phyloP scores from a whole-genome alignment of 768 basidiomycete genomes.

The Russula abietina region DNA sequence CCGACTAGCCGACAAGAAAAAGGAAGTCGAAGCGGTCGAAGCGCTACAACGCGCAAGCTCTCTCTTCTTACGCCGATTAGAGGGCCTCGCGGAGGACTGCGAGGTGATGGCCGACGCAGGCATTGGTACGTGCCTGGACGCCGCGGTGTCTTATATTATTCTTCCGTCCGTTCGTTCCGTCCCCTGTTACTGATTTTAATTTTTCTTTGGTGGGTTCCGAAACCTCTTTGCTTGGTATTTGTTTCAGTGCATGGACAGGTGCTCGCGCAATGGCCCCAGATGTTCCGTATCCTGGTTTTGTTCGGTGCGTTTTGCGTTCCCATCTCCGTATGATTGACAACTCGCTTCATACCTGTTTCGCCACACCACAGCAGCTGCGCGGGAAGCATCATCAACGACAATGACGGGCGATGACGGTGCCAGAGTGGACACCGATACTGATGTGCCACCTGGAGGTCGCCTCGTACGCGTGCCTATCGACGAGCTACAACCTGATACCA shows the following conservation, averaged over 20 bases:
- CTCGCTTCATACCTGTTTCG: background rate
- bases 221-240: background rate
- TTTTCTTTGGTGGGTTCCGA: background rate
- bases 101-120: slow-evolving; percentile 75
- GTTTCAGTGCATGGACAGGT: slow-evolving; percentile 66
- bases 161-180: background rate
- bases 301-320: slow-evolving; percentile 51
- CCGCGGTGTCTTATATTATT: background rate
- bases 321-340: background rate
- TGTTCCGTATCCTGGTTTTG: slow-evolving; percentile 68
- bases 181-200: background rate
- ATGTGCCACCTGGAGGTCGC: slow-evolving; percentile 44
- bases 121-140: slow-evolving; percentile 40
- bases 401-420: slow-evolving; percentile 27
- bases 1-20: slow-evolving; percentile 71
- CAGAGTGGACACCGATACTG: background rate
- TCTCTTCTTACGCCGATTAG: slow-evolving; percentile 60
- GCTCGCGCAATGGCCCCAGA: slow-evolving; percentile 73
- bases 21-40: slow-evolving; percentile 68
- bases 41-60: slow-evolving; percentile 62
- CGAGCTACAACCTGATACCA: slow-evolving; percentile 41
- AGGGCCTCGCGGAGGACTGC: slow-evolving; percentile 63
- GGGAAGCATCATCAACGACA: slow-evolving; percentile 33
- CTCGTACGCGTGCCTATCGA: slow-evolving; percentile 72
- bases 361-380: slow-evolving; percentile 46